Evolutionary conservation across 768 basidiomycete genomes (phyloP).

Genomic region (Suillus variegatus): DNA sequence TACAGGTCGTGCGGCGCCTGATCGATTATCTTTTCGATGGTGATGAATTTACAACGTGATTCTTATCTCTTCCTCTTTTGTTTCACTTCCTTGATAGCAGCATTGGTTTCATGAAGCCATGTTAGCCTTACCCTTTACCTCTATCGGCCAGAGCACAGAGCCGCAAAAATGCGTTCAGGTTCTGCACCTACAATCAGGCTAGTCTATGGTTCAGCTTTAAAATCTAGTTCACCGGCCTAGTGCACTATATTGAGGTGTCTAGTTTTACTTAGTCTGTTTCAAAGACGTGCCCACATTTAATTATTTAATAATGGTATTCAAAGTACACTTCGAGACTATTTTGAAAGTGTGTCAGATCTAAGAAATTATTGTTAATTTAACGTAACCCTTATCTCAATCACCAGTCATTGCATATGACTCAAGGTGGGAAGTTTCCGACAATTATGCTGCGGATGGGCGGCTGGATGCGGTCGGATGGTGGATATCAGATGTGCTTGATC

Average conservation of each 20-base stretch:
- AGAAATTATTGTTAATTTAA: no score
- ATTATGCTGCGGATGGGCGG: no score
- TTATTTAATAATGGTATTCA: no score
- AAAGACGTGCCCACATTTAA: no score
- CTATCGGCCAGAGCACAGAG: background rate
- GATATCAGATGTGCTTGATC: no score
- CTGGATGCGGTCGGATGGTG: no score
- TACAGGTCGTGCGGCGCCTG: constrained; percentile 51
- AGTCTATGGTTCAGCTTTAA: background rate
- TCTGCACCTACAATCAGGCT: background rate
- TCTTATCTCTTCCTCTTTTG: background rate
- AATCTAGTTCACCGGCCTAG: background rate
- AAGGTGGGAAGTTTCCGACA: no score
- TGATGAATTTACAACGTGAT: background rate
- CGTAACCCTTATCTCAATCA: no score
- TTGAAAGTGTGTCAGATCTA: no score
- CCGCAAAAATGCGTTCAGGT: background rate
- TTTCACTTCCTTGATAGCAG: background rate
- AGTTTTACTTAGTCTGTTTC: background rate
- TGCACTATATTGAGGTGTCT: background rate
- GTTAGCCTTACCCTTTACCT: background rate
- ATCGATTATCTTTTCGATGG: constrained; percentile 58
- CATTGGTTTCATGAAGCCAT: background rate
- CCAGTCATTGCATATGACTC: no score
- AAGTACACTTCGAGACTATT: no score